phyloP scores from a whole-genome alignment of 1,284 basidiomycete species.

The Malassezia arunalokei region DNA sequence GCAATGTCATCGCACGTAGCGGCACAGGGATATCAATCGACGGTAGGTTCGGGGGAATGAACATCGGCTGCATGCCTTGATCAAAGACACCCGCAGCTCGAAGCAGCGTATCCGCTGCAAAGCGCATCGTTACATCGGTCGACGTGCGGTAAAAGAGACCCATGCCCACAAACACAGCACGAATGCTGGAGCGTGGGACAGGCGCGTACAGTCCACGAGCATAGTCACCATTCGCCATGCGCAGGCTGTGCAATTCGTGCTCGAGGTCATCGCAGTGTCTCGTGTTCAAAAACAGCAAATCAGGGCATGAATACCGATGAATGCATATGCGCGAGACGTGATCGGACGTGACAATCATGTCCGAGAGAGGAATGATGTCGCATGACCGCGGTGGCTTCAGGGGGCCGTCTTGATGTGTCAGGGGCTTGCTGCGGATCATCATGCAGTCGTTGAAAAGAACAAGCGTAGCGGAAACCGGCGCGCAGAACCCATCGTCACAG shows the following conservation, averaged over 20 bases:
- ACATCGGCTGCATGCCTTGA: neutral
- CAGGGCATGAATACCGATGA: neutral
- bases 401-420: neutral
- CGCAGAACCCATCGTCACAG: neutral
- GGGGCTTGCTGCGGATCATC: neutral
- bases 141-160: slow-evolving; percentile 3
- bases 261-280: neutral
- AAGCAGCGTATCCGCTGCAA: slow-evolving; percentile 2
- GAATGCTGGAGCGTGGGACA: neutral
- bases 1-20: neutral
- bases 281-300: neutral
- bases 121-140: neutral
- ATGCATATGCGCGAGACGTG: neutral
- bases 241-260: neutral
- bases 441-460: neutral
- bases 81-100: neutral
- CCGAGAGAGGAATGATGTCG: slow-evolving; percentile 3
- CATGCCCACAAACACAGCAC: slow-evolving; percentile 1
- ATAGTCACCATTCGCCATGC: neutral
- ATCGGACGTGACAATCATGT: neutral
- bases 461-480: neutral
- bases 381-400: neutral
- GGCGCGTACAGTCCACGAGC: neutral
- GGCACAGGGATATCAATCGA: neutral
- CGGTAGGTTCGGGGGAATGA: neutral